Conservation (phyloP, 306 rosid genomes). For the Trifolium pratense region DNA sequence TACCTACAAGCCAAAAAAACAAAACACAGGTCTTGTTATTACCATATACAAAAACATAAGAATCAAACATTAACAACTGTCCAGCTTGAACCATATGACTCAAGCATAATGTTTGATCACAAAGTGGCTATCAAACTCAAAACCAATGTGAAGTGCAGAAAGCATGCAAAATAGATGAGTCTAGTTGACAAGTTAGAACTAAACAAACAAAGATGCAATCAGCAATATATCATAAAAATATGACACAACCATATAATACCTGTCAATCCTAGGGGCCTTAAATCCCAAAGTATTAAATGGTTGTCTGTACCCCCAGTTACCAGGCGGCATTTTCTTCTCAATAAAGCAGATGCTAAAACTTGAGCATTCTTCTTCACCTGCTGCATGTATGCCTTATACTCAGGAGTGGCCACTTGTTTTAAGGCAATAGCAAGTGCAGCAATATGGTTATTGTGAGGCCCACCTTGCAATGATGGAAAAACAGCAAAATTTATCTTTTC, state of each 20-base stretch:
- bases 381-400: conserved; percentile 85
- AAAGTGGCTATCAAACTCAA: conserved; percentile 18
- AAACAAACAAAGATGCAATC: conserved; percentile 32
- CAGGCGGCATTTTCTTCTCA: conserved; percentile 78
- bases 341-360: conserved; percentile 81
- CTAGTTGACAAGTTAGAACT: conserved; percentile 5
- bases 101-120: not conserved
- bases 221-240: conserved; percentile 8
- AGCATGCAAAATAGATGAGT: conserved; percentile 16
- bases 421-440: conserved; percentile 98
- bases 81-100: conserved; percentile 5
- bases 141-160: conserved; percentile 19
- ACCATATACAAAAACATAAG: conserved; percentile 9
- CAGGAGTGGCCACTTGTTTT: conserved; percentile 86
- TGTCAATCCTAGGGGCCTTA: conserved; percentile 86
- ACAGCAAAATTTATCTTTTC: conserved; percentile 94
- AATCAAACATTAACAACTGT: not conserved
- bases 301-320: conserved; percentile 97
- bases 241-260: conserved; percentile 51
- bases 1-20: conserved; percentile 54
- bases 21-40: conserved; percentile 22
- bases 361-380: conserved; percentile 96
- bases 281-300: conserved; percentile 94
- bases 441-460: conserved; percentile 96
- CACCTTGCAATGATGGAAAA: conserved; percentile 95